Base-by-base conservation (phyloP, 2,329 filamentous ascomycete genomes). In the Ramichloridium luteum region DNA sequence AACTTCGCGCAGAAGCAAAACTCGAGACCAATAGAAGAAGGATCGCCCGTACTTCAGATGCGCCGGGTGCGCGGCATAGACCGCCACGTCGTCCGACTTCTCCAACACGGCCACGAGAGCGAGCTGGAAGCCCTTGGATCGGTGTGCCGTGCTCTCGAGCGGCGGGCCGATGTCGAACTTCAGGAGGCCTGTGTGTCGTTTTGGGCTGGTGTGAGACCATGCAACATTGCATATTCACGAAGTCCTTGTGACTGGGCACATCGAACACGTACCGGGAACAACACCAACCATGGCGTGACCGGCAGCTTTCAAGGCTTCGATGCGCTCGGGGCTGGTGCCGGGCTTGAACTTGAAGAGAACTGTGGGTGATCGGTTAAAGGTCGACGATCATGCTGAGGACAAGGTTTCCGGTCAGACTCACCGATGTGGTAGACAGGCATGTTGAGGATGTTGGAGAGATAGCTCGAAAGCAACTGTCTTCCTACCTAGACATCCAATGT, bases 31-130 rank as follows among this genome's bases (percentile, higher is more conserved):
- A 16, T 16, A 11, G 5, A 14, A 17, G 8, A 27, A n/a, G n/a
- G n/a, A n/a, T n/a, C n/a, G n/a, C n/a, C n/a, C 36, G 25, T 50
- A 65, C 61, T 57, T 54, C 35, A 58, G 36, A 48, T 67, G 63
- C 16, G 59, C 60, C 27, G 61, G 61, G 50, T 65, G 62, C 27
- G 46, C 45, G 3, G 58, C 60, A 50, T 65, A 67, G 6, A 49
- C 51, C 28, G 50, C 47, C 4, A 65, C 40, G 47, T 63, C 50
- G 20, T 59, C 59, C 3, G 54, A 38, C 25, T 56, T 58, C 38
- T 65, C 62, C 41, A 66, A 35, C 4, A 63, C 50, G 4, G 62
- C 61, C n/a, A 66, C 55, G 8, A 66, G 37, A 2, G 56, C 61
- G 51, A 62, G 54, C 44, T 65, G 48, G 34, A 57, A 66, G 1